Conservation (phyloP, 164 flowering plant genomes). For the Annona cherimola region DNA sequence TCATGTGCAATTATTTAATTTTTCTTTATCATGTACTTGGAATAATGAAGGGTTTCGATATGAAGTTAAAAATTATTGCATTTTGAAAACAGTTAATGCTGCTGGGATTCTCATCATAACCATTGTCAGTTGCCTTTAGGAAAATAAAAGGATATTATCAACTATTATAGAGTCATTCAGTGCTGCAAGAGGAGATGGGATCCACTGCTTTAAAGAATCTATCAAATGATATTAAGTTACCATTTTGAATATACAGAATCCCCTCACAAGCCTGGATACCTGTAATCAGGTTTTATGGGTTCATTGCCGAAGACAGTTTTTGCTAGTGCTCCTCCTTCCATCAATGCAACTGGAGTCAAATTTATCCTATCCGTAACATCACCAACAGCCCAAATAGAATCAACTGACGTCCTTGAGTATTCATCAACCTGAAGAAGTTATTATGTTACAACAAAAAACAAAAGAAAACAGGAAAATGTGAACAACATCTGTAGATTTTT, state of each 20-base stretch:
- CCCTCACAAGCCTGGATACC: constrained; percentile 29
- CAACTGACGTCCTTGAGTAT: constrained; percentile 80
- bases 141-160: too few relatives aligned
- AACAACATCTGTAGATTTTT: neutral
- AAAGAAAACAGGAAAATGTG: neutral
- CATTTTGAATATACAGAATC: neutral
- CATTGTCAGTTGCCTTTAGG: too few relatives aligned
- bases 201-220: too few relatives aligned
- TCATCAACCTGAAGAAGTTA: constrained; percentile 71
- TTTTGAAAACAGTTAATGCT: too few relatives aligned
- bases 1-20: too few relatives aligned
- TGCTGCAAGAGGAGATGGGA: too few relatives aligned
- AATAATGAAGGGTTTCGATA: too few relatives aligned
- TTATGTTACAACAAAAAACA: neutral
- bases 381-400: constrained; percentile 99
- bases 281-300: constrained; percentile 72
- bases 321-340: constrained; percentile 94
- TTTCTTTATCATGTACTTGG: too few relatives aligned
- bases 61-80: too few relatives aligned
- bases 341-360: constrained; percentile 98
- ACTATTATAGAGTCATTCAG: too few relatives aligned
- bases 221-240: too few relatives aligned
- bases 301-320: constrained; percentile 85
- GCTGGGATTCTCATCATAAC: too few relatives aligned
- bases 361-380: constrained; percentile 93